Percentiles rank a stretch among this genome's conserved stretches.
Evolutionary conservation across 495 filamentous ascomycete genomes (phyloP).

Genomic region (Podospora sp.): DNA sequence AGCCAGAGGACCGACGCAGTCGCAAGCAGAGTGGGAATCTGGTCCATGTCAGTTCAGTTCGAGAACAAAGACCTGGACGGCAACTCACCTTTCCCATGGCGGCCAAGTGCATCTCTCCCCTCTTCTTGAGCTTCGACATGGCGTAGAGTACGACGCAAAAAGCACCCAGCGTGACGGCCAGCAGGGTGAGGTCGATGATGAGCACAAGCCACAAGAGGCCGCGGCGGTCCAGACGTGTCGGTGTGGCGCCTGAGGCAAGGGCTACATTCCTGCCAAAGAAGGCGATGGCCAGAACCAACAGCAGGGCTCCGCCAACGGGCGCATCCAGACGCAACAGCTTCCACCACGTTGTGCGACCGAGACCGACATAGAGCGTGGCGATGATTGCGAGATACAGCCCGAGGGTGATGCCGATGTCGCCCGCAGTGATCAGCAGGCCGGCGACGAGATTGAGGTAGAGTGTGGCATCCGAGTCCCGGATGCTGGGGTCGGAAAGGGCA

Average conservation of each 20-base stretch:
- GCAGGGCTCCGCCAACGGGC: not conserved
- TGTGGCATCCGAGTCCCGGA: not conserved
- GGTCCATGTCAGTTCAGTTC: not conserved
- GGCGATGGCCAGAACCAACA: not conserved
- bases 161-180: constrained; percentile 4
- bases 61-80: not conserved
- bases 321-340: constrained; percentile 10
- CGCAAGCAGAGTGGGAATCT: constrained; percentile 13
- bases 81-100: constrained; percentile 12
- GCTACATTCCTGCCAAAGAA: constrained; percentile 2
- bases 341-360: constrained; percentile 8
- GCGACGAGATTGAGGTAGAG: not conserved
- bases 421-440: not conserved
- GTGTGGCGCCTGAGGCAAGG: not conserved
- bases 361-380: constrained; percentile 2
- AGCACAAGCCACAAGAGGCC: constrained; percentile 16
- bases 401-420: constrained; percentile 7
- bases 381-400: not conserved
- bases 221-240: not conserved
- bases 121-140: constrained; percentile 14
- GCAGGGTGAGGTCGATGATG: constrained; percentile 17
- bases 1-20: constrained; percentile 18
- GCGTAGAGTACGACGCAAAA: constrained; percentile 12
- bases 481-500: not conserved
- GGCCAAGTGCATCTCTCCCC: not conserved